Percentiles rank a stretch among this genome's conserved stretches.
These are phyloP conservation scores for Cytospora piceicola DNA, from an alignment of 2,329 filamentous ascomycete genomes.

Conservation along the genomic window DNA sequence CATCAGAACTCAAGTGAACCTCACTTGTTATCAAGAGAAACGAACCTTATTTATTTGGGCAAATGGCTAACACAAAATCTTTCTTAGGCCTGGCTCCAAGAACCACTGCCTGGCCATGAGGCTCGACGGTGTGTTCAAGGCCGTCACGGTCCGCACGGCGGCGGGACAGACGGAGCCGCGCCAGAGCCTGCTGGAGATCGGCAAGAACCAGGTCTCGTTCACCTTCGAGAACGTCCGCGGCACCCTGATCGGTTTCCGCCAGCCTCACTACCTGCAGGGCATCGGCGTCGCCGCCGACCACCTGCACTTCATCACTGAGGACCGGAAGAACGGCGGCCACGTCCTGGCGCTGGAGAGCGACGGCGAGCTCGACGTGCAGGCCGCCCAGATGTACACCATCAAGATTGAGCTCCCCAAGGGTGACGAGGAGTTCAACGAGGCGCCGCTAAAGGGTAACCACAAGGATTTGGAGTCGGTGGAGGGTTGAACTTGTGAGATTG, in stretches of 20 bases:
- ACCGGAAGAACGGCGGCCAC: constrained; percentile 39
- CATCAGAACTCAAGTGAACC: not conserved
- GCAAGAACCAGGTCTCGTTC: constrained; percentile 37
- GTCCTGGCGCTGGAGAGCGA: constrained; percentile 39
- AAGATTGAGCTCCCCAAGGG: constrained; percentile 40
- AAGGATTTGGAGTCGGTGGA: constrained; percentile 39
- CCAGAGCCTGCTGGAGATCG: constrained; percentile 38
- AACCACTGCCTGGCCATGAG: constrained; percentile 39
- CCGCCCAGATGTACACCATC: constrained; percentile 37
- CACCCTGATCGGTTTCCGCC: constrained; percentile 40
- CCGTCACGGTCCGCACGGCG: constrained; percentile 39
- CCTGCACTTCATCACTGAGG: constrained; percentile 42
- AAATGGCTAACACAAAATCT: not conserved
- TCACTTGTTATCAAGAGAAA: not conserved
- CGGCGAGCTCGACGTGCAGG: constrained; percentile 38
- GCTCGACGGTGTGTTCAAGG: constrained; percentile 38
- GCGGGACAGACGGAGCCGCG: constrained; percentile 37
- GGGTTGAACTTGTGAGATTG: constrained; percentile 32
- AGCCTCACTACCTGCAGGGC: constrained; percentile 39
- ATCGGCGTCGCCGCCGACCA: constrained; percentile 42
- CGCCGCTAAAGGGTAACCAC: constrained; percentile 35
- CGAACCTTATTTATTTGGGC: not conserved
- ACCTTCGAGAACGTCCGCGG: constrained; percentile 36
- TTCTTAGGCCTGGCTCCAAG: constrained; percentile 29
- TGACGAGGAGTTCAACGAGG: constrained; percentile 40